phyloP scores from a whole-genome alignment of 345 rosid genomes.

The Eucalyptus pauciflora region DNA sequence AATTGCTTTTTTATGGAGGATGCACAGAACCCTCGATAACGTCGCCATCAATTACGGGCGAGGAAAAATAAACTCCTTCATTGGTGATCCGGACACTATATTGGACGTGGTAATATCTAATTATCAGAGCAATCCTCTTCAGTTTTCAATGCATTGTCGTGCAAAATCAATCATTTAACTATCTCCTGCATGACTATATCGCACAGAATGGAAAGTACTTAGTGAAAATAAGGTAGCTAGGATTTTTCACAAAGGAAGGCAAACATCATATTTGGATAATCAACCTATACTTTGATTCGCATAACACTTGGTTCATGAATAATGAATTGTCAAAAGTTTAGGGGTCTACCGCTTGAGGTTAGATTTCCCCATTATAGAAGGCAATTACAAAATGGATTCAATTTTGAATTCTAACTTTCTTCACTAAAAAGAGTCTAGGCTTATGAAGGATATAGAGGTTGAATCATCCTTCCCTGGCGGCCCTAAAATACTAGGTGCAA shows the following conservation, averaged over 20 bases:
- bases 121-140: background rate
- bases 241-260: background rate
- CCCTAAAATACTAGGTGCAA: background rate
- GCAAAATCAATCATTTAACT: background rate
- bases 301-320: background rate
- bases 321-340: background rate
- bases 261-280: background rate
- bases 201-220: background rate
- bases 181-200: background rate
- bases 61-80: constrained; percentile 24
- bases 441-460: background rate
- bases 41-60: constrained; percentile 14
- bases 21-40: constrained; percentile 20
- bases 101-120: constrained; percentile 14
- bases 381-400: background rate
- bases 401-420: too few species aligned
- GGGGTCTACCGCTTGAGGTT: background rate
- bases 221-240: background rate
- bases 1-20: background rate
- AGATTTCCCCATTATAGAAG: background rate
- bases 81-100: constrained; percentile 13
- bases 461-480: background rate
- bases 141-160: background rate
- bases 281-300: background rate
- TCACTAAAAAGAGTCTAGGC: background rate